Conservation (phyloP, 2,329 filamentous ascomycete species). For the Aureobasidium sp. region DNA sequence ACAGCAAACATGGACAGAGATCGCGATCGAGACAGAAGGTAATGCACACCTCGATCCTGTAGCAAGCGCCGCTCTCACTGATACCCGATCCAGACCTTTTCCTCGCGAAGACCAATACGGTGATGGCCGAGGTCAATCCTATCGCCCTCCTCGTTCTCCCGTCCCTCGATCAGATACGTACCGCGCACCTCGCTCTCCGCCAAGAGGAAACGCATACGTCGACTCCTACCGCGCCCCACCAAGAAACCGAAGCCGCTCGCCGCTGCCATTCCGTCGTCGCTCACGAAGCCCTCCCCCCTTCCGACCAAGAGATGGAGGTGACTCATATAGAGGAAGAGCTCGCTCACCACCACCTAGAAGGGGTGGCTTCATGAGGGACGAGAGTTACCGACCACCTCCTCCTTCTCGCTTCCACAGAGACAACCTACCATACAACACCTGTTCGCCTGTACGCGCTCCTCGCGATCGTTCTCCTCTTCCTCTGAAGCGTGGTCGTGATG, state of each 20-base stretch:
- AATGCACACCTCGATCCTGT: slow-evolving; percentile 15
- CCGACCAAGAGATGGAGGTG: slow-evolving; percentile 24
- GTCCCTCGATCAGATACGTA: slow-evolving; percentile 25
- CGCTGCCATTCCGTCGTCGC: slow-evolving; percentile 21
- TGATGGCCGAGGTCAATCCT: slow-evolving; percentile 28
- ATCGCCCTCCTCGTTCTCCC: slow-evolving; percentile 28
- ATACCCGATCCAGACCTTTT: slow-evolving; percentile 14
- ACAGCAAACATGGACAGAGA: slow-evolving; percentile 27
- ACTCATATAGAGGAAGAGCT: slow-evolving; percentile 26
- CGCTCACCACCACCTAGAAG: slow-evolving; percentile 25
- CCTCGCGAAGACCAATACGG: slow-evolving; percentile 27
- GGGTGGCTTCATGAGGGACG: slow-evolving; percentile 26
- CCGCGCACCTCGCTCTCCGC: slow-evolving; percentile 40
- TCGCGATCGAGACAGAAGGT: slow-evolving; percentile 32
- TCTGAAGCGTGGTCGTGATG: slow-evolving; percentile 35
- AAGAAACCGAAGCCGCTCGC: slow-evolving; percentile 21
- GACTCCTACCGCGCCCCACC: slow-evolving; percentile 24
- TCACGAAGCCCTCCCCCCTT: slow-evolving; percentile 24
- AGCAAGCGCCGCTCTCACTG: background rate
- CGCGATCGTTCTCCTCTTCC: slow-evolving; percentile 36
- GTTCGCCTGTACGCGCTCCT: slow-evolving; percentile 33
- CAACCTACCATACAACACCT: slow-evolving; percentile 19
- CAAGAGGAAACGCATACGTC: slow-evolving; percentile 27
- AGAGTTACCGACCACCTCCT: slow-evolving; percentile 28
- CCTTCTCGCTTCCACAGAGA: slow-evolving; percentile 24